Evolutionary conservation across 2,329 filamentous ascomycete species (phyloP).

Genomic region (Verticillium isaacii): DNA sequence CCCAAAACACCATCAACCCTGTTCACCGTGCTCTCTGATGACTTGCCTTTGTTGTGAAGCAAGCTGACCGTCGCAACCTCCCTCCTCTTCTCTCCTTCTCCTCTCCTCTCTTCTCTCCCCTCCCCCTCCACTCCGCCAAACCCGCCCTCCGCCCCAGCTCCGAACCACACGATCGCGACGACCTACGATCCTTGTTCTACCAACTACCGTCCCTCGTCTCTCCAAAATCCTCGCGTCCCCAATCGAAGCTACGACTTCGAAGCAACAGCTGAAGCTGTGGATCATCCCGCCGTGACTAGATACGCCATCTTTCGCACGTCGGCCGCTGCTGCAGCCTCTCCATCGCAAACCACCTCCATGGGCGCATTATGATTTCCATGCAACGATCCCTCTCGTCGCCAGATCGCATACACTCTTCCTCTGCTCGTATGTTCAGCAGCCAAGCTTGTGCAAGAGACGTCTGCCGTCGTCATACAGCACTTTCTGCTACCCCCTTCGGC

Average conservation of each 20-base stretch:
- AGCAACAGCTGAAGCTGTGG: not conserved
- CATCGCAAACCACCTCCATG: slow-evolving; percentile 25
- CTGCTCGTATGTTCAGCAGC: slow-evolving; percentile 50
- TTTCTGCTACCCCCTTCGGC: not conserved
- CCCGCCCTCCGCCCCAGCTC: not conserved
- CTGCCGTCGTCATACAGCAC: not conserved
- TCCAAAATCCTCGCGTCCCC: not conserved
- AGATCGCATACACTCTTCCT: slow-evolving; percentile 47
- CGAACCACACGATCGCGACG: not conserved
- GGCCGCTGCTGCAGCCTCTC: not conserved
- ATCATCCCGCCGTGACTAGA: not conserved
- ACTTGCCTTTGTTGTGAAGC: not conserved
- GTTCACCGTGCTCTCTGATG: not conserved
- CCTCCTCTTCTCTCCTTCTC: not conserved
- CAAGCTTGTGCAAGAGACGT: slow-evolving; percentile 2
- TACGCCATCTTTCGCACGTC: too few species aligned
- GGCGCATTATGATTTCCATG: slow-evolving; percentile 54
- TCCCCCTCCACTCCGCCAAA: not conserved
- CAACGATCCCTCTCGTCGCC: slow-evolving; percentile 59
- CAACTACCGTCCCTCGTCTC: not conserved
- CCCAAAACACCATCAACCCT: not conserved
- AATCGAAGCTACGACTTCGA: not conserved
- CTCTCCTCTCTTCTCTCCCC: not conserved
- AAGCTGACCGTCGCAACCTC: not conserved
- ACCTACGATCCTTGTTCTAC: not conserved